phyloP scores from a whole-genome alignment of 257 asterid species.

The Gentiana straminea region DNA sequence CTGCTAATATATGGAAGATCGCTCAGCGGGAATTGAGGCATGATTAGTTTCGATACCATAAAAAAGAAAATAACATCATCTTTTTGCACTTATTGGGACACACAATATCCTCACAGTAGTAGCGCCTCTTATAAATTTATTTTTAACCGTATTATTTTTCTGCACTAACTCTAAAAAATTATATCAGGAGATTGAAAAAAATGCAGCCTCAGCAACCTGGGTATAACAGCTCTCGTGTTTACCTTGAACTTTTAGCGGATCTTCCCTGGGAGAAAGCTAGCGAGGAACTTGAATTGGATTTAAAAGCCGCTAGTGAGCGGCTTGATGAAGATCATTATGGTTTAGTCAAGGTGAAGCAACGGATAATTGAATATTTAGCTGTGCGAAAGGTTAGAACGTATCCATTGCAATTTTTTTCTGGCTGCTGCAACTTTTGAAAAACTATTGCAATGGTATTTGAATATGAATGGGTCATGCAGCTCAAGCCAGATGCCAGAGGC shows the following conservation, averaged over 20 bases:
- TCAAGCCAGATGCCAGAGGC: slow-evolving; percentile 97
- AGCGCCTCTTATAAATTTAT: too few relatives aligned
- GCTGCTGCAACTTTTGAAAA: slow-evolving; percentile 7
- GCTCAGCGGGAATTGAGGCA: slow-evolving; percentile 93
- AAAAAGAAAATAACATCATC: too few relatives aligned
- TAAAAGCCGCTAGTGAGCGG: slow-evolving; percentile 80
- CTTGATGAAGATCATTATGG: slow-evolving; percentile 96
- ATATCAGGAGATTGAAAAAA: slow-evolving; percentile 84
- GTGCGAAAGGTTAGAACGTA: slow-evolving; percentile 76
- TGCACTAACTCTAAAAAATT: slow-evolving; percentile 15
- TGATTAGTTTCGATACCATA: neutral
- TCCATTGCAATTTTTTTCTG: slow-evolving; percentile 6
- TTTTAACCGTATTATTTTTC: slow-evolving; percentile 5
- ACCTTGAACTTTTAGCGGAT: slow-evolving; percentile 96
- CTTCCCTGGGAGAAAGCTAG: slow-evolving; percentile 95
- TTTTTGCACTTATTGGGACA: too few relatives aligned
- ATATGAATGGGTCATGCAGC: slow-evolving; percentile 43
- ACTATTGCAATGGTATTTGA: slow-evolving; percentile 6
- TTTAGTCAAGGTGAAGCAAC: slow-evolving; percentile 81
- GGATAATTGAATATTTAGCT: slow-evolving; percentile 95
- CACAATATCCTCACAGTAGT: too few relatives aligned
- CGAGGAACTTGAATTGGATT: slow-evolving; percentile 68
- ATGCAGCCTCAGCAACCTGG: slow-evolving; percentile 99
- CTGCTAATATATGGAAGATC: slow-evolving; percentile 90
- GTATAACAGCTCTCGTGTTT: slow-evolving; percentile 82